These are phyloP conservation scores for Postia placenta DNA, from an alignment of 768 basidiomycete species.

Conservation along the genomic window DNA sequence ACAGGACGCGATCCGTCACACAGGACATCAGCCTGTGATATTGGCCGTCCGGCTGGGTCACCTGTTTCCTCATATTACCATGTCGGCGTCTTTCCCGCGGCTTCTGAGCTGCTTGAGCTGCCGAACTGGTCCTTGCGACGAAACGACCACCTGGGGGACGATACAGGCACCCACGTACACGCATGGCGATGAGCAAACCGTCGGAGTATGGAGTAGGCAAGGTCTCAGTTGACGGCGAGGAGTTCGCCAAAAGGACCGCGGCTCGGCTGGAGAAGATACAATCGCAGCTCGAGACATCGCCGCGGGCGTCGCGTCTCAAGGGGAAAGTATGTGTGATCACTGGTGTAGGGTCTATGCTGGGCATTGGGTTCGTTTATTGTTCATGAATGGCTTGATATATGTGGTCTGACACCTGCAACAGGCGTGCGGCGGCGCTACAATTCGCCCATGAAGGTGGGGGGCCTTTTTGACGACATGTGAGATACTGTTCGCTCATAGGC, in stretches of 20 bases:
- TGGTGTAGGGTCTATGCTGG: slow-evolving; percentile 79
- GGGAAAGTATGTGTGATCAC: slow-evolving; percentile 86
- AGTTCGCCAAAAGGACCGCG: slow-evolving; percentile 54
- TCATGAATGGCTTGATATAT: neutral
- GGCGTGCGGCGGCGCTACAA: slow-evolving; percentile 64
- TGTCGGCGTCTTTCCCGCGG: no score
- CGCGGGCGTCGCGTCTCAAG: slow-evolving; percentile 51
- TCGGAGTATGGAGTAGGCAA: neutral
- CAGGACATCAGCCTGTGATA: no score
- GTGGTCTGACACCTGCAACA: slow-evolving; percentile 21
- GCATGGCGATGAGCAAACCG: slow-evolving; percentile 5
- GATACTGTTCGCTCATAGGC: neutral
- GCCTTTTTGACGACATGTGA: neutral
- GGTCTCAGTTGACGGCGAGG: slow-evolving; percentile 12
- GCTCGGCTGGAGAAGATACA: slow-evolving; percentile 64
- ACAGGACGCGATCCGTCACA: no score
- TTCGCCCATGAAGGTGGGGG: slow-evolving; percentile 74
- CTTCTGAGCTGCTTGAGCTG: no score
- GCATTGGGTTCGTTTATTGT: slow-evolving; percentile 68
- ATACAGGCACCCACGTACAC: no score
- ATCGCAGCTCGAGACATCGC: slow-evolving; percentile 51
- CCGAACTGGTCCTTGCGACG: no score
- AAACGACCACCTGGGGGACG: no score
- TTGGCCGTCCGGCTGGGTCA: no score
- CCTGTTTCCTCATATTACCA: no score